These are phyloP conservation scores for Xylaria sp. DNA, from an alignment of 2,329 filamentous ascomycete species.

Conservation along the genomic window DNA sequence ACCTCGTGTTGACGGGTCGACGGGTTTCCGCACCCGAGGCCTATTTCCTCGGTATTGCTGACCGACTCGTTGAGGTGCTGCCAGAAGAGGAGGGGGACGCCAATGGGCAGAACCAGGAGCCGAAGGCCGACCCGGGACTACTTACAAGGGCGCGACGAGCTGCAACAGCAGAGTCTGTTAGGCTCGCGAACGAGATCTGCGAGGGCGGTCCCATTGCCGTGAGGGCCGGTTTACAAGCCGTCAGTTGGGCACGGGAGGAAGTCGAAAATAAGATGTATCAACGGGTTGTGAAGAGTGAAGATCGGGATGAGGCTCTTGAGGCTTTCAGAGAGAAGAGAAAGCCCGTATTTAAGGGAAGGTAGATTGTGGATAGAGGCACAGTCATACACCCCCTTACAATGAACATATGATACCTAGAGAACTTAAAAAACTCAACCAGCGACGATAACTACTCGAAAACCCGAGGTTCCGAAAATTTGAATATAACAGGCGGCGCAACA, in stretches of 20 bases:
- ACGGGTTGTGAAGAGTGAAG: conserved; percentile 82
- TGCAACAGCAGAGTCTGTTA: conserved; percentile 79
- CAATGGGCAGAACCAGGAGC: conserved; percentile 51
- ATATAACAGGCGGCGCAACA: neutral
- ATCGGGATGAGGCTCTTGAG: conserved; percentile 85
- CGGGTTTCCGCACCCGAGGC: conserved; percentile 84
- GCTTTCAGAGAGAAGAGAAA: conserved; percentile 79
- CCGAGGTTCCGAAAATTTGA: no score
- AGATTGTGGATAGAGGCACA: neutral
- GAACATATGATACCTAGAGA: neutral
- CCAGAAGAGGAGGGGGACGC: conserved; percentile 62
- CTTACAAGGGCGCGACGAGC: conserved; percentile 70
- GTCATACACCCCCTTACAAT: neutral
- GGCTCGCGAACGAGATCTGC: conserved; percentile 84
- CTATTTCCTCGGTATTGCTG: conserved; percentile 89
- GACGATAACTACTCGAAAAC: neutral
- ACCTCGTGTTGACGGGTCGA: conserved; percentile 91
- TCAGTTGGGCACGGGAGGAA: conserved; percentile 75
- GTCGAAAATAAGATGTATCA: conserved; percentile 91
- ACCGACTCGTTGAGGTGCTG: conserved; percentile 85
- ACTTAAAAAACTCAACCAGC: neutral
- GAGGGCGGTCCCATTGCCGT: conserved; percentile 88
- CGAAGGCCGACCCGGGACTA: conserved; percentile 53
- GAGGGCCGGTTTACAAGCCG: conserved; percentile 80
- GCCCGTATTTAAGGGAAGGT: conserved; percentile 66